phyloP scores from a whole-genome alignment of 2,329 filamentous ascomycete species.

The Dactylonectria estremocensis region DNA sequence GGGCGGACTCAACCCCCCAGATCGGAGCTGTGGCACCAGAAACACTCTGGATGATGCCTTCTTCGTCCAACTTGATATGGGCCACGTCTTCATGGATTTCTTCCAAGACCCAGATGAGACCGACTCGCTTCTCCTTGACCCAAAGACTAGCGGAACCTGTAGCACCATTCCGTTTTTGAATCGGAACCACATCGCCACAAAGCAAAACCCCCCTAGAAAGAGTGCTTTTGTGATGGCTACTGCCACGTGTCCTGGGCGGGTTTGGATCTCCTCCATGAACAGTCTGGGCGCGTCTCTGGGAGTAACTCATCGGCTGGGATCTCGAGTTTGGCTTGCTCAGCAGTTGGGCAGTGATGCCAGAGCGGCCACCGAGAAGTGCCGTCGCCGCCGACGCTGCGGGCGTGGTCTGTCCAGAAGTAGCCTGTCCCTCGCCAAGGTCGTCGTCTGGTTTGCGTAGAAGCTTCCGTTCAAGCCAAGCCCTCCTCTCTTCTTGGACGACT shows the following conservation, averaged over 20 bases:
- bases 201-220: slow-evolving; percentile 91
- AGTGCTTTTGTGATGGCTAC: slow-evolving; percentile 76
- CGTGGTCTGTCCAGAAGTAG: slow-evolving; percentile 54
- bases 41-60: slow-evolving; percentile 79
- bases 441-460: slow-evolving; percentile 69
- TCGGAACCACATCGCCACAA: slow-evolving; percentile 98
- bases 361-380: slow-evolving; percentile 76
- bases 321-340: slow-evolving; percentile 84
- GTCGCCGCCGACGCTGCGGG: slow-evolving; percentile 61
- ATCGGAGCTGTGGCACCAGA: slow-evolving; percentile 87
- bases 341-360: slow-evolving; percentile 88
- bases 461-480: slow-evolving; percentile 91
- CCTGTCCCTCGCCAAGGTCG: slow-evolving; percentile 49
- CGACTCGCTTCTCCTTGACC: slow-evolving; percentile 97
- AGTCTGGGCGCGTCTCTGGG: slow-evolving; percentile 73
- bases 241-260: slow-evolving; percentile 68
- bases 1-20: slow-evolving; percentile 82
- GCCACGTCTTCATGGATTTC: slow-evolving; percentile 97
- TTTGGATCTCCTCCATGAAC: slow-evolving; percentile 71
- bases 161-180: slow-evolving; percentile 93
- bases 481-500: slow-evolving; percentile 90
- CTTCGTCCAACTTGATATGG: slow-evolving; percentile 81
- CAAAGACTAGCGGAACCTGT: slow-evolving; percentile 95
- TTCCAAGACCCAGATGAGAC: slow-evolving; percentile 97
- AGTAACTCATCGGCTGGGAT: slow-evolving; percentile 68